Evolutionary conservation across 2,329 filamentous ascomycete genomes (phyloP).

Genomic region (Ophiostoma angusticollis): DNA sequence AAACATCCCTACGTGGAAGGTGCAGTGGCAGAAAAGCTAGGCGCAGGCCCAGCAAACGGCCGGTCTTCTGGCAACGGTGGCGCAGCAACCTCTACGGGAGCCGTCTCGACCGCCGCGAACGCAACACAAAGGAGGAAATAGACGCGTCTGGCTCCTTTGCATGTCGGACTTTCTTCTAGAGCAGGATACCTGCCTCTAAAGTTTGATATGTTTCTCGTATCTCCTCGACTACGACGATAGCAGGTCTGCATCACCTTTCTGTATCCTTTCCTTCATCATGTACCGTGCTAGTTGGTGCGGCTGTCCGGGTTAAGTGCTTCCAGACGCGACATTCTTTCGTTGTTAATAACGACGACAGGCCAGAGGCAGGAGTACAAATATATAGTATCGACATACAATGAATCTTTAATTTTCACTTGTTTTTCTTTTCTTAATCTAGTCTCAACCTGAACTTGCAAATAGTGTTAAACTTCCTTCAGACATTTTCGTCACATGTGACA

Average conservation of each 20-base stretch:
- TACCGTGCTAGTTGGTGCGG: no score
- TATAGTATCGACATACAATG: no score
- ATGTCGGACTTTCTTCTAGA: neutral
- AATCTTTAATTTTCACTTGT: no score
- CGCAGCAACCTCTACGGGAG: neutral
- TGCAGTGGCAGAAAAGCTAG: neutral
- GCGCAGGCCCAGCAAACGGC: neutral
- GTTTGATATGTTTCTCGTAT: neutral
- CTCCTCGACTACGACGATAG: no score
- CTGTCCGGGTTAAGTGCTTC: no score
- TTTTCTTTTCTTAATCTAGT: no score
- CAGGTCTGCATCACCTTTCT: neutral
- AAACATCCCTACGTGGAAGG: conserved; percentile 59
- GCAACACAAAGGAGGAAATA: conserved; percentile 3
- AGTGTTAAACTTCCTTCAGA: no score
- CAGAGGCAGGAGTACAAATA: no score
- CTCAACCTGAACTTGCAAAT: no score
- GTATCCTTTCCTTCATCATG: neutral
- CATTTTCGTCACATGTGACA: no score
- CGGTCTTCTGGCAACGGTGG: neutral
- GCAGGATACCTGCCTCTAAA: neutral
- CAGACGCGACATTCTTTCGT: no score
- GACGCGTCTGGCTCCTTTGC: neutral
- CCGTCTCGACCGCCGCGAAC: neutral
- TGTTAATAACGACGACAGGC: no score